phyloP scores from a whole-genome alignment of 176 grass and related monocot species.

The Musa schizocarpa region DNA sequence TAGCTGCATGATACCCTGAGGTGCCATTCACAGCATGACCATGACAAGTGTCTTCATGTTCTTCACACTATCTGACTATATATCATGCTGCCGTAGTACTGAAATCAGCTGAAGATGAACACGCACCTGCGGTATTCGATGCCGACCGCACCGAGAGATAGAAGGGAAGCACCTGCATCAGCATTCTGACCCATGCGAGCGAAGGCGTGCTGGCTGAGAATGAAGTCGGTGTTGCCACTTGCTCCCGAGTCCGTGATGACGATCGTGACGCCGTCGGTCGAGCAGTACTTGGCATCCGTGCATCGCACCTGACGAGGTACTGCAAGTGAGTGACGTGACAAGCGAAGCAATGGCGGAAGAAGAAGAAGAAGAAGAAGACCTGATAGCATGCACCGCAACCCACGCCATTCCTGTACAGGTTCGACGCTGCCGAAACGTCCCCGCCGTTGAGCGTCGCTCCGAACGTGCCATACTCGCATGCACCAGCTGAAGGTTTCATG shows the following conservation, averaged over 20 bases:
- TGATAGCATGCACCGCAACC: conserved; percentile 68
- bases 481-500: conserved; percentile 25
- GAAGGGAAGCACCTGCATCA: conserved; percentile 31
- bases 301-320: conserved; percentile 31
- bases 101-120: not conserved
- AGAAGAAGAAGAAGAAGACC: conserved; percentile 12
- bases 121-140: conserved; percentile 44
- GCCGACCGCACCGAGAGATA: conserved; percentile 31
- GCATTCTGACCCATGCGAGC: conserved; percentile 32
- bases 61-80: not conserved
- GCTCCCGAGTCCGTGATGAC: conserved; percentile 36
- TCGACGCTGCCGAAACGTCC: conserved; percentile 46
- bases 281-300: conserved; percentile 36
- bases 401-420: conserved; percentile 62
- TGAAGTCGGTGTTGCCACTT: conserved; percentile 38
- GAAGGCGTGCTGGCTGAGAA: conserved; percentile 47
- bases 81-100: not conserved
- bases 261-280: conserved; percentile 29
- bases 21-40: not conserved
- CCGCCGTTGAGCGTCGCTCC: conserved; percentile 46
- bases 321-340: not conserved
- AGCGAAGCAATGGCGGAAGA: not conserved
- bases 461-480: conserved; percentile 47
- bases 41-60: no score
- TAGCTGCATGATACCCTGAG: conserved; percentile 51